A percentile compares a stretch with the other conserved stretches of the same genome.
Conservation (phyloP, 352 stramenopile genomes). For the Phytophthora ramorum region DNA sequence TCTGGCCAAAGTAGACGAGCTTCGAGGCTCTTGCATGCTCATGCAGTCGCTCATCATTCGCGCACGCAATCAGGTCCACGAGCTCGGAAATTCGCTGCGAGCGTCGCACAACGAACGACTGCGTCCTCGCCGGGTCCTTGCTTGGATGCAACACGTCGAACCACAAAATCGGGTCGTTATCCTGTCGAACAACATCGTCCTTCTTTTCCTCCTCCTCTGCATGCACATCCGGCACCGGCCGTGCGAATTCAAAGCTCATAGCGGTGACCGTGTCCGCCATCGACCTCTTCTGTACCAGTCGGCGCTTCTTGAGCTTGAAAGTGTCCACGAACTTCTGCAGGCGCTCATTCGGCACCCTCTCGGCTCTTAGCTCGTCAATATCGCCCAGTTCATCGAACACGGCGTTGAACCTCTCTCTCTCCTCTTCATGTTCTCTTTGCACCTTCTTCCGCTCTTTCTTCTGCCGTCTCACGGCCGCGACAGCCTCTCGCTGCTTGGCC, state of each 20-base stretch:
- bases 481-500: conserved; percentile 29
- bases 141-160: conserved; percentile 77
- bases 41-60: conserved; percentile 65
- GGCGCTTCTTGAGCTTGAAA: conserved; percentile 61
- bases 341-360: conserved; percentile 50
- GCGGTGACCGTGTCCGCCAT: conserved; percentile 58
- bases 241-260: conserved; percentile 72
- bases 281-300: conserved; percentile 63
- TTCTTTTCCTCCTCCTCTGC: conserved; percentile 15
- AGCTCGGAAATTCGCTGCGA: conserved; percentile 62
- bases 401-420: conserved; percentile 30
- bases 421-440: conserved; percentile 36
- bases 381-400: conserved; percentile 51
- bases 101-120: conserved; percentile 76
- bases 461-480: conserved; percentile 17
- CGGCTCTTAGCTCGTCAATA: conserved; percentile 47
- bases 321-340: conserved; percentile 58
- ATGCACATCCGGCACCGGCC: conserved; percentile 26
- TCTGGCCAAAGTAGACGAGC: conserved; percentile 65
- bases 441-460: conserved; percentile 29
- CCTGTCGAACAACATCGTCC: neutral
- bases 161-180: conserved; percentile 67
- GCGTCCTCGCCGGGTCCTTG: conserved; percentile 67
- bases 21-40: conserved; percentile 50
- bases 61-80: conserved; percentile 69